Evolutionary conservation across 2,329 filamentous ascomycete species (phyloP), one percentile per base, ranked within the genome.

Genomic region (Cladophialophora psammophila): DNA sequence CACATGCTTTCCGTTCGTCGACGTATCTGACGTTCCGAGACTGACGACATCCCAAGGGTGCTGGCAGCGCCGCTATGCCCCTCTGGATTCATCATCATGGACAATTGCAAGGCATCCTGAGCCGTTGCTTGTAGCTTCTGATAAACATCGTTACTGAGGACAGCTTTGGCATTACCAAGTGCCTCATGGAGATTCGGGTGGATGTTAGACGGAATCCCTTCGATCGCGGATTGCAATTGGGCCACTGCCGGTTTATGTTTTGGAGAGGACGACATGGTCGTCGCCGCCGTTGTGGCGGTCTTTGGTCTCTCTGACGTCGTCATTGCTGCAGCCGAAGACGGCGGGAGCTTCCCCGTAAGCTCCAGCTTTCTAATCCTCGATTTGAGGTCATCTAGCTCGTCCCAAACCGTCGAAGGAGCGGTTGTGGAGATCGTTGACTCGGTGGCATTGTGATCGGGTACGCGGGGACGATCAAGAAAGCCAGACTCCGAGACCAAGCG

Each of bases 331-430:
- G 90, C 91, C 2, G 93, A 94, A 1, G 91, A 93, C 0, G 92
- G 82, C 0, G 94, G 93, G 38, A 95, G 82, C 78, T 96, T 97
- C 66, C 94, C 94, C 2, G 92, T 96, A 72, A 96, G 80, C 78
- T 98, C 95, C 9, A 99, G 86, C 67, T 93, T 91, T 73, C 92
- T 90, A 73, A 99, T 97, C 35, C 95, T 88, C 48, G 92, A 95
- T 78, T 98, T 98, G 55, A 99, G 82, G 71, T 98, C 95, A 73
- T 98, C 95, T 34, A 99, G 81, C 78, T 99, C 95, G 76, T 98
- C 95, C 95, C 95, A 99, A 2, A 99, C 92, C 0, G 93, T 97
- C 1, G 93, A 96, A 12, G 94, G 92, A 1, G 92, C 93, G 1
- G 90, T 93, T 0, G 92, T 95, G 0, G 95, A 98, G 38, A 91